Conservation (phyloP, 805 yeast genomes). For the Kregervanrija pseudodelftensis region DNA sequence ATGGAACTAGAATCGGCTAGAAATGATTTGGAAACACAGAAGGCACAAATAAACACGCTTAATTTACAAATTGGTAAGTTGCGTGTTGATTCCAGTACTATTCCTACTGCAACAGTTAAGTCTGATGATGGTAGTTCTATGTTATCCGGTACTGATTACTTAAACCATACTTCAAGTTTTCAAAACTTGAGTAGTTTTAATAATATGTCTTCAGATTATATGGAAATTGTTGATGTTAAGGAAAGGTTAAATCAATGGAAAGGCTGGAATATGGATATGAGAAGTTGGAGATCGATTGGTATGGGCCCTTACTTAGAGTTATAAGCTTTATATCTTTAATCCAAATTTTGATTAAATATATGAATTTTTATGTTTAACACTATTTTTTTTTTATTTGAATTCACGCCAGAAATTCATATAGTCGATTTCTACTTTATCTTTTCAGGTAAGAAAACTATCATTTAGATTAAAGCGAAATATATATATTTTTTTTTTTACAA, state of each 20-base stretch:
- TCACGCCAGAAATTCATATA: no score
- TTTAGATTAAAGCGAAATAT: no score
- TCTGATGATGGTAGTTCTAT: conserved; percentile 6
- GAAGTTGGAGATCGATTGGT: conserved; percentile 68
- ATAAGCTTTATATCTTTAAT: conserved; percentile 4
- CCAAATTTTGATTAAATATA: not conserved
- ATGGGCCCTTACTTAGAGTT: conserved; percentile 42
- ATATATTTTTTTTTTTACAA: not conserved
- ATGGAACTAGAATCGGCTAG: conserved; percentile 31
- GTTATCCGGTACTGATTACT: conserved; percentile 13
- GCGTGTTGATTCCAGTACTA: conserved; percentile 24
- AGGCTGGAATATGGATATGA: conserved; percentile 83
- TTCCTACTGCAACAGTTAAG: conserved; percentile 14
- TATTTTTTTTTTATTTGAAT: no score
- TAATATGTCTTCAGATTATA: conserved; percentile 25
- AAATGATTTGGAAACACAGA: conserved; percentile 27
- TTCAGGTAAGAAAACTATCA: no score
- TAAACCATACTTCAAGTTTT: conserved; percentile 16
- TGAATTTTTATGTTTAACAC: no score
- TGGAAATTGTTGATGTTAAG: conserved; percentile 47
- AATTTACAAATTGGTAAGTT: conserved; percentile 24
- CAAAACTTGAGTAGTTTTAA: conserved; percentile 18
- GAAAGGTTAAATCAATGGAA: conserved; percentile 67
- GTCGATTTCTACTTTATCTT: no score
- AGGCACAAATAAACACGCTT: conserved; percentile 20